Base-by-base conservation (phyloP, 2,329 filamentous ascomycete species). In the Akanthomyces uredinophilus region DNA sequence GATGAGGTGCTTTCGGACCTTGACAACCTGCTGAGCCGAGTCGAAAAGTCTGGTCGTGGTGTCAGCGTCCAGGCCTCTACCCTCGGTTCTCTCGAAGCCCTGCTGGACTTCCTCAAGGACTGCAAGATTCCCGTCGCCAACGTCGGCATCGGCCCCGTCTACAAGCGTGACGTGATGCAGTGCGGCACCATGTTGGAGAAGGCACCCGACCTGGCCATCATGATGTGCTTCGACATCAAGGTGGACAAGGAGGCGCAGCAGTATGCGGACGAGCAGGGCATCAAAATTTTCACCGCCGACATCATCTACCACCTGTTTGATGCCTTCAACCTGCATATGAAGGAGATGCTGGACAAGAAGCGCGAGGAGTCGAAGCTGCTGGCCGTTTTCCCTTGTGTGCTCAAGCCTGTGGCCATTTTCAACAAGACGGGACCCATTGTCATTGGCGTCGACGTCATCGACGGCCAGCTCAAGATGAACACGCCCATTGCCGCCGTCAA, bases 281-380 rank as follows among this genome's bases (percentile, higher is more conserved):
- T 99, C 79, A 98, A 96, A 82, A 91, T 99, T 70, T 99, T 99
- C 81, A 96, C 92, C 3, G 95, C 96, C 3, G 94, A 99, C 76
- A 99, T 99, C 70, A 99, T 99, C 72, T 99, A 99, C 77, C 95
- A 99, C 76, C 81, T 99, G 63, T 99, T 99, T 75, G 96, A 99
- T 76, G 83, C 90, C 66, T 99, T 99, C 78, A 98, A 91, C 49
- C 91, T 91, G 75, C 94, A 99, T 77, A 96, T 97, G 90, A 87
- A 88, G 35, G 83, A 90, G 69, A 84, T 96, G 68, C 82, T 88
- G 35, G 92, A 94, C 78, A 89, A 93, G 82, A 93, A 92, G 81
- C 97, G 97, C 82, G 94, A 98, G 72, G 93, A 98, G 71, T 91
- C 88, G 71, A 98, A 98, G 81, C 86, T 97, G 79, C 79, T 95